Percentiles rank a stretch among this genome's conserved stretches.
These are phyloP conservation scores for Cymbidium sinense DNA, from an alignment of 106 monocot genomes.

Conservation along the genomic window DNA sequence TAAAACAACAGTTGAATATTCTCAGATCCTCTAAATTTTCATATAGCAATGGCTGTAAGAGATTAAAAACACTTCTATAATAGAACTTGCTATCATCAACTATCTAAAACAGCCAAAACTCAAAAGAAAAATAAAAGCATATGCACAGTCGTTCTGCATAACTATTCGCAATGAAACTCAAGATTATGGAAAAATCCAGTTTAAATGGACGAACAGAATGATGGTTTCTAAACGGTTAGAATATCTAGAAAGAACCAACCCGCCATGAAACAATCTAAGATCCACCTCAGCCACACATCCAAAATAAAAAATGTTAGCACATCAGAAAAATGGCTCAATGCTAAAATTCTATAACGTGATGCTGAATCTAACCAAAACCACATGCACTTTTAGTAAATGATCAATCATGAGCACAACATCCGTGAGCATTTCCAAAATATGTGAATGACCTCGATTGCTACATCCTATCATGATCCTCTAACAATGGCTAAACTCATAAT, in stretches of 20 bases:
- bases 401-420: background rate
- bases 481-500: background rate
- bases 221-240: too few relatives aligned
- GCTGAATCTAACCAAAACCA: too few relatives aligned
- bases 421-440: background rate
- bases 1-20: background rate
- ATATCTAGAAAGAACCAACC: too few relatives aligned
- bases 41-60: background rate
- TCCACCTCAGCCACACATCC: too few relatives aligned
- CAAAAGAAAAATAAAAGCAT: background rate
- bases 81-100: too few relatives aligned
- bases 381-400: background rate
- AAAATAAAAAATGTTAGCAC: too few relatives aligned
- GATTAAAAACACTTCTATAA: background rate
- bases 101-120: too few relatives aligned
- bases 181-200: too few relatives aligned
- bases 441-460: background rate
- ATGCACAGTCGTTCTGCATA: background rate
- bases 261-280: too few relatives aligned
- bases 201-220: background rate
- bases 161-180: background rate
- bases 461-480: background rate
- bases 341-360: too few relatives aligned
- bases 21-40: background rate
- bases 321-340: too few relatives aligned